Evolutionary conservation across 192 early-diverging fungal species (phyloP), one percentile per base, ranked within the genome.

Genomic region (Dissophora ornata): DNA sequence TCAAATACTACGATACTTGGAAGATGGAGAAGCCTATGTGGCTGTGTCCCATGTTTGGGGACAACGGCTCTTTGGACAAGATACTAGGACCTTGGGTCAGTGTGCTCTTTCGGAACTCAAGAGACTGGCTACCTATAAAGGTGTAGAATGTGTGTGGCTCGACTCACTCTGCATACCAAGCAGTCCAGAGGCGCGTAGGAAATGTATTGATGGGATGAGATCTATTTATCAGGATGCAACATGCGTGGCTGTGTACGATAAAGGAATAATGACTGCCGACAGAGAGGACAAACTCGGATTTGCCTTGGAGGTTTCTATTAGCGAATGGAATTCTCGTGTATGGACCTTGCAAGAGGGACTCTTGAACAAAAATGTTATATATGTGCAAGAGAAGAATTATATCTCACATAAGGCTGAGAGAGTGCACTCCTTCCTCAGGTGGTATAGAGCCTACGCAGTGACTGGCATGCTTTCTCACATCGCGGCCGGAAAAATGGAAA

Each of bases 271-370:
- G 52, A 33, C 33, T 32, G 52, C 52, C 6, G 52, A 55, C 33
- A 30, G 30, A 36, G 33, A 3, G 30, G 52, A 55, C 16, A 8
- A 7, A 21, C 52, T 55, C 21, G 52, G 52, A 22, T 33, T 55
- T 33, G 32, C 52, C 25, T 55, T 55, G 4, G 52, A 34, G 18
- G 52, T 55, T 2, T 32, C 52, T 11, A 55, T 55, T 30, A 55
- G 52, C n/a, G 52, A 55, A 28, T 55, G 52, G 52, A 55, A 55
- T 30, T 55, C 52, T 33, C 52, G 52, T 36, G 52, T 36, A 36
- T 55, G 52, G 52, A 55, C 52, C 16, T 30, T 55, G 6, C 52
- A 55, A 30, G 52, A 55, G 33, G 52, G 52, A 10, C 19, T 36
- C 30, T 21, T 55, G 21, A 55, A 55, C 33, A 5, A 36, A 36